A percentile compares a stretch with the other conserved stretches of the same genome.
Evolutionary conservation across 2,329 filamentous ascomycete species (phyloP).

Genomic region (Colletotrichum simmondsii): DNA sequence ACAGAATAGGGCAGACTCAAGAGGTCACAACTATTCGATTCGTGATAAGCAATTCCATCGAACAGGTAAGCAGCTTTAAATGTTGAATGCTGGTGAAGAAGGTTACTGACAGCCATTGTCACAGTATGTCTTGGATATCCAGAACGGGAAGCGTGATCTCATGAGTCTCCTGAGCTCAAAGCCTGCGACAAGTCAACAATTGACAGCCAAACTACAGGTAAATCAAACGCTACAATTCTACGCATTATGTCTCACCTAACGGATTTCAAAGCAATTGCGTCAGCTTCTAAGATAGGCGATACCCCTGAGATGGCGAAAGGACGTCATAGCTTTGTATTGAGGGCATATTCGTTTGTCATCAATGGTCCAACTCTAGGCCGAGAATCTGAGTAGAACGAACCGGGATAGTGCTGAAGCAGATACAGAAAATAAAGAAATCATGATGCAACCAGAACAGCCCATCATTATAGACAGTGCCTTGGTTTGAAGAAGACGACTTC

Average conservation of each 20-base stretch:
- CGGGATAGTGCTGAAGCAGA: too few species aligned
- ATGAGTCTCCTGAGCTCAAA: not conserved
- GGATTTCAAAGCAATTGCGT: not conserved
- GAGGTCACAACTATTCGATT: not conserved
- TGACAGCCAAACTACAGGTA: not conserved
- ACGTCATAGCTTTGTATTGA: too few species aligned
- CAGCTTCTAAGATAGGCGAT: not conserved
- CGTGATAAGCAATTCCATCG: not conserved
- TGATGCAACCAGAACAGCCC: too few species aligned
- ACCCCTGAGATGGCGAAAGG: not conserved
- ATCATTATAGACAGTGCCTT: too few species aligned
- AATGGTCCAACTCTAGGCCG: too few species aligned
- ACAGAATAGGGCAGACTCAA: not conserved
- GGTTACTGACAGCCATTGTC: not conserved
- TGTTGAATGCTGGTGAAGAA: not conserved
- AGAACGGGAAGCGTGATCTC: not conserved
- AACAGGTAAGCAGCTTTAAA: not conserved
- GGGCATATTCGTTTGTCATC: too few species aligned
- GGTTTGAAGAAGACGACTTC: too few species aligned
- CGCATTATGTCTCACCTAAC: not conserved
- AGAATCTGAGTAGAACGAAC: too few species aligned
- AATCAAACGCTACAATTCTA: not conserved
- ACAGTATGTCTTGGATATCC: not conserved
- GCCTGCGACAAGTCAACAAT: not conserved
- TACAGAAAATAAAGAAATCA: too few species aligned